Conservation (phyloP, 139 green algal genomes). For the Asterochloris sp. region DNA sequence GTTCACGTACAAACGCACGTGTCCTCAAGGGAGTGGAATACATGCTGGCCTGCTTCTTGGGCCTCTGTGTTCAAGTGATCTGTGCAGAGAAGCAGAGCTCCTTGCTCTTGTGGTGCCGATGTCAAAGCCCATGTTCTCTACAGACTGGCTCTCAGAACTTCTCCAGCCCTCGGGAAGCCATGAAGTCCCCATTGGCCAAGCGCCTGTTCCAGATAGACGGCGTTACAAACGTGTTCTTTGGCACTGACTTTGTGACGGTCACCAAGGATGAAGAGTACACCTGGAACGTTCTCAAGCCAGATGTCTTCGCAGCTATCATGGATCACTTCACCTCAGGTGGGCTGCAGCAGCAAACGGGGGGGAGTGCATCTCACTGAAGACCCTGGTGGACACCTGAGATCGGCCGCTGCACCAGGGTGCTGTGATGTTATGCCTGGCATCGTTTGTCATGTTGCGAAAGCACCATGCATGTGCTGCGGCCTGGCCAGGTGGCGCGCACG, state of each 20-base stretch:
- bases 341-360: not conserved
- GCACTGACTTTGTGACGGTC: conserved; percentile 96
- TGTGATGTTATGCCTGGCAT: too few species aligned
- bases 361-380: too few species aligned
- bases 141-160: conserved; percentile 64
- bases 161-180: conserved; percentile 71
- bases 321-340: conserved; percentile 82
- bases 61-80: not conserved
- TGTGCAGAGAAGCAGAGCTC: not conserved
- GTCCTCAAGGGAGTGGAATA: not conserved
- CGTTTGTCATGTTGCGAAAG: too few species aligned
- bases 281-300: conserved; percentile 89
- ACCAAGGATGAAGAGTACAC: conserved; percentile 79
- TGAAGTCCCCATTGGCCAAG: conserved; percentile 85
- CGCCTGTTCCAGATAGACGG: conserved; percentile 86
- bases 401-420: not conserved
- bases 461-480: too few species aligned
- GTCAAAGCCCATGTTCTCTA: not conserved
- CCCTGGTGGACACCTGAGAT: too few species aligned
- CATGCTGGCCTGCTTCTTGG: not conserved
- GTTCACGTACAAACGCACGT: not conserved
- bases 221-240: conserved; percentile 89
- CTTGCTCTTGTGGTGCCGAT: not conserved
- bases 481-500: too few species aligned
- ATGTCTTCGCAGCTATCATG: conserved; percentile 96